Base-by-base conservation (phyloP, 1,284 basidiomycete genomes). In the Marasmius oreades region DNA sequence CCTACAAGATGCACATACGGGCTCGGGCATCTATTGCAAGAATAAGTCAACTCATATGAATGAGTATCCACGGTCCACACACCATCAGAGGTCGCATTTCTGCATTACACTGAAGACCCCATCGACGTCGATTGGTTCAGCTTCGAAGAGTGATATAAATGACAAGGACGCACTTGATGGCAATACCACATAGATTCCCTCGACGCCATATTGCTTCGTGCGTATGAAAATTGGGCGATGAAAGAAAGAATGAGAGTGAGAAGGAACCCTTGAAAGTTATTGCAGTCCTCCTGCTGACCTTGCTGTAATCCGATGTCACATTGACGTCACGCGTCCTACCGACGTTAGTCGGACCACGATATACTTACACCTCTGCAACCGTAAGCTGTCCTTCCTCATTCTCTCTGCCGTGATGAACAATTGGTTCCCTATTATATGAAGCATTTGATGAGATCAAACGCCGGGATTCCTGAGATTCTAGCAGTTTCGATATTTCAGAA, bases 21-120 rank as follows among this genome's bases (percentile, higher is more conserved):
- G 89, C 72, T 91, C 81, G 51, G 89, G 89, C 2, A 82, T 78
- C 88, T 89, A 43, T 44, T 12, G 18, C 36, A n/a, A n/a, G 23
- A 53, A 31, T 33, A 28, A 52, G 2, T 31, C 46, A 47, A 55
- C 57, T 59, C 28, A 10, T 55, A 51, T 31, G 14, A 48, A 53
- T 34, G 57, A 51, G 34, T 37, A 26, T 42, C 14, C 36, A 7
- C 22, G 26, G 34, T 43, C 6, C 51, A 70, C 78, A 53, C 61
- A 90, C 90, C 89, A 91, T 90, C 51, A 91, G 69, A 1, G 90
- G 89, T 52, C 82, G 72, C 86, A 89, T 92, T 71, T 92, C 90
- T 57, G 85, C 79, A 68, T 84, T 77, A 65, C 90, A 92, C 90
- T 90, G 65, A 53, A n/a, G 28, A 26, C 12, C 24, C 50, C 53